A percentile compares a stretch with the other conserved stretches of the same genome.
These are phyloP conservation scores for Leavenworthia alabamica DNA, from an alignment of 345 rosid genomes.

Conservation along the genomic window DNA sequence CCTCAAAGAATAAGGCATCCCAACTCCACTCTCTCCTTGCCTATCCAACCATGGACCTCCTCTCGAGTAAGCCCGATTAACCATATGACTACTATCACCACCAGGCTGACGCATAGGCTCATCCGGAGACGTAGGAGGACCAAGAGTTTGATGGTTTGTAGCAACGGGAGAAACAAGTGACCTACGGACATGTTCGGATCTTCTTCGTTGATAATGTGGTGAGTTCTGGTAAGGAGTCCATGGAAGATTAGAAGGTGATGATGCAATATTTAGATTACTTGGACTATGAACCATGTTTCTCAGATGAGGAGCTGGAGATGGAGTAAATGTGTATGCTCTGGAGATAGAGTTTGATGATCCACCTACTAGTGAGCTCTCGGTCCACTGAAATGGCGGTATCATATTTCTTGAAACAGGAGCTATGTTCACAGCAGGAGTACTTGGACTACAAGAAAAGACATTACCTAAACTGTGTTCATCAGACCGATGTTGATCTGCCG, in stretches of 20 bases:
- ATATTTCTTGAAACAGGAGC: no score
- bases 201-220: constrained; percentile 51
- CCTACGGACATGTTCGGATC: constrained; percentile 56
- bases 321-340: no score
- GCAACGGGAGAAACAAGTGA: constrained; percentile 53
- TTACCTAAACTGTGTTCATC: constrained; percentile 34
- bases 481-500: constrained; percentile 39
- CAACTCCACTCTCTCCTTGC: constrained; percentile 51
- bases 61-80: constrained; percentile 43
- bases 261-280: constrained; percentile 33
- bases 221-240: constrained; percentile 45
- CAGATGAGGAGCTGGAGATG: no score
- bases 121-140: constrained; percentile 42
- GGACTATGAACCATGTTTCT: constrained; percentile 32
- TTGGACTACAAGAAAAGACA: constrained; percentile 18
- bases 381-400: no score
- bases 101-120: constrained; percentile 49
- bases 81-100: constrained; percentile 42
- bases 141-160: constrained; percentile 34
- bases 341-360: neutral
- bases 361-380: no score
- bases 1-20: constrained; percentile 53
- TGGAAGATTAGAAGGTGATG: constrained; percentile 42
- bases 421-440: no score
- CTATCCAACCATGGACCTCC: constrained; percentile 40